Conservation (phyloP, 176 grass and related monocot genomes). For the Pontederia crassipes region DNA sequence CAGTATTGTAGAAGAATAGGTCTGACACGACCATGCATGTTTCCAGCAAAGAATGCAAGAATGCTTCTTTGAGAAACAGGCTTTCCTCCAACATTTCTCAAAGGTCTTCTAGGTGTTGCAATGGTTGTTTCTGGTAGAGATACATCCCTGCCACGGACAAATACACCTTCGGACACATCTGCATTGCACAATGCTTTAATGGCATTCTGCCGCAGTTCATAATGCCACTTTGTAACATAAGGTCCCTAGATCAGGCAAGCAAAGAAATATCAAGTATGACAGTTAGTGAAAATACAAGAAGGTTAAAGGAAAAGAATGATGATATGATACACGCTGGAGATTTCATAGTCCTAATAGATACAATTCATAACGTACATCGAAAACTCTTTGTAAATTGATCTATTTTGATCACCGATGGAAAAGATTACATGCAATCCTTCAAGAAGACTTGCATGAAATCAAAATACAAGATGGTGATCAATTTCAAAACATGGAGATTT, state of each 20-base stretch:
- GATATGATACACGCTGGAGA: neutral
- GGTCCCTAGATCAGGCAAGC: conserved; percentile 28
- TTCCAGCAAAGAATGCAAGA: conserved; percentile 77
- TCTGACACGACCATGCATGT: conserved; percentile 63
- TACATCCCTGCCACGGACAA: conserved; percentile 52
- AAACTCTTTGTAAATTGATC: too few relatives aligned
- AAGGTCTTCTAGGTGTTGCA: conserved; percentile 34
- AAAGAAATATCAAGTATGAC: neutral
- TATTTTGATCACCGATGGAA: too few relatives aligned
- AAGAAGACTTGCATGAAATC: too few relatives aligned
- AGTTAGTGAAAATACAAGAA: neutral
- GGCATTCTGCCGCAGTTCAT: conserved; percentile 46
- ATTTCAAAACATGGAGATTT: too few relatives aligned
- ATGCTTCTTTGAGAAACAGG: conserved; percentile 46
- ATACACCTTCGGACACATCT: conserved; percentile 73
- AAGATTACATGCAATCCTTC: too few relatives aligned
- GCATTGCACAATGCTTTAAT: conserved; percentile 84
- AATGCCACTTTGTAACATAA: conserved; percentile 51
- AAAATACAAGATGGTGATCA: too few relatives aligned
- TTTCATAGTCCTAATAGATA: too few relatives aligned
- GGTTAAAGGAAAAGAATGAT: neutral
- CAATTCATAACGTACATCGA: too few relatives aligned
- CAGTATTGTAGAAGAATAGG: conserved; percentile 53
- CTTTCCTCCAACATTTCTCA: conserved; percentile 45
- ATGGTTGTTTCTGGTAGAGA: conserved; percentile 74